phyloP scores from a whole-genome alignment of 2,329 filamentous ascomycete genomes.

The Chrysoporthe cubensis region DNA sequence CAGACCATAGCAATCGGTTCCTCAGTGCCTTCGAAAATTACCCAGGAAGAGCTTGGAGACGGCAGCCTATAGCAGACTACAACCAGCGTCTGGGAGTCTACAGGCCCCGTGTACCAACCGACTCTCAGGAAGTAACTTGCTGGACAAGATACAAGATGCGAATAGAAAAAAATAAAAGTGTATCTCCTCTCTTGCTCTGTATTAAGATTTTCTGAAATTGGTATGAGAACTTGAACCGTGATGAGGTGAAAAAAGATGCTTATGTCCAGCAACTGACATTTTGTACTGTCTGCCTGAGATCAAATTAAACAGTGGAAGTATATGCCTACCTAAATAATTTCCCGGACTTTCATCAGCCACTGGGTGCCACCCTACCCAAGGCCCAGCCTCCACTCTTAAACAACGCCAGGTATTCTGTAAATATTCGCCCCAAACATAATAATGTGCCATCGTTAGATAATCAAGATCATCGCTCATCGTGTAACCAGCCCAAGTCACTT shows the following conservation, averaged over 20 bases:
- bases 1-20: background rate
- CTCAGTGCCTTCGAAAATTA: too few species aligned
- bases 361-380: background rate
- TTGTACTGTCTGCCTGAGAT: background rate
- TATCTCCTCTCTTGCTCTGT: background rate
- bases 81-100: too few species aligned
- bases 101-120: too few species aligned
- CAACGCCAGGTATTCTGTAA: background rate
- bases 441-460: background rate
- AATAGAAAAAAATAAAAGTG: background rate
- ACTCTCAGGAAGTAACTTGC: too few species aligned
- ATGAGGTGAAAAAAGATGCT: background rate
- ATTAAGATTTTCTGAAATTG: too few species aligned
- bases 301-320: background rate
- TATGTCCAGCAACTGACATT: background rate
- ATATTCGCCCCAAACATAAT: background rate
- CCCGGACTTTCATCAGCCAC: background rate
- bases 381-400: background rate
- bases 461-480: background rate
- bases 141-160: too few species aligned
- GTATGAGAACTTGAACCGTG: background rate
- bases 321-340: background rate
- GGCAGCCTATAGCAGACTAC: background rate
- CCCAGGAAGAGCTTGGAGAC: too few species aligned
- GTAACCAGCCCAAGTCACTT: conserved; percentile 25